A percentile compares a stretch with the other conserved stretches of the same genome.
Evolutionary conservation across 169 alveolate genomes (phyloP).

Genomic region (Cytauxzoon felis): DNA sequence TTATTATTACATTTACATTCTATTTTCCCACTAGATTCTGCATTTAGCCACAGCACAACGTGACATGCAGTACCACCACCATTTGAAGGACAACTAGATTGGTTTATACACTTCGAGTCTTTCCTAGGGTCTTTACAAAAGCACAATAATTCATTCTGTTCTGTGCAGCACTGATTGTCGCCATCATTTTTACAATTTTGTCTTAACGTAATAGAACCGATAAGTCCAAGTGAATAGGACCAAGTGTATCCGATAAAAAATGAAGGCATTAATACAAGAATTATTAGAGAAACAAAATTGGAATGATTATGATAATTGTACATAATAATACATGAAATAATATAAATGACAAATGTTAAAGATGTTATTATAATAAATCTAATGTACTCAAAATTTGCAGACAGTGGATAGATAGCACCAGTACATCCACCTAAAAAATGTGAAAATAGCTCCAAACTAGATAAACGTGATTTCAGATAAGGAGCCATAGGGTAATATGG

Average conservation of each 20-base stretch:
- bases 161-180: not conserved
- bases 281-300: not conserved
- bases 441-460: not conserved
- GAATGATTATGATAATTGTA: not conserved
- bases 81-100: not conserved
- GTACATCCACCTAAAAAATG: constrained; percentile 11
- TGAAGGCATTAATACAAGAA: not conserved
- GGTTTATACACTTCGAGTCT: not conserved
- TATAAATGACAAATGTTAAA: not conserved
- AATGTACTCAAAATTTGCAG: not conserved
- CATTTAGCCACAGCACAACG: not conserved
- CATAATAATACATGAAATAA: not conserved
- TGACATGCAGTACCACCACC: too few relatives aligned
- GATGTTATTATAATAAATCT: not conserved
- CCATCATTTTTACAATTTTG: constrained; percentile 1
- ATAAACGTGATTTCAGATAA: not conserved
- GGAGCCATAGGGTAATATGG: not conserved
- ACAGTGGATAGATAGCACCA: constrained; percentile 1
- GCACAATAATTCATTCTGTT: too few relatives aligned
- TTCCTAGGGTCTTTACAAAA: not conserved
- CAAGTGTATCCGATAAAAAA: not conserved
- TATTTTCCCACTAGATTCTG: not conserved
- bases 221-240: constrained; percentile 6
- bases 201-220: not conserved
- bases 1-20: not conserved